Base-by-base conservation (phyloP, 2,329 filamentous ascomycete species). In the Penicillium thymicola region DNA sequence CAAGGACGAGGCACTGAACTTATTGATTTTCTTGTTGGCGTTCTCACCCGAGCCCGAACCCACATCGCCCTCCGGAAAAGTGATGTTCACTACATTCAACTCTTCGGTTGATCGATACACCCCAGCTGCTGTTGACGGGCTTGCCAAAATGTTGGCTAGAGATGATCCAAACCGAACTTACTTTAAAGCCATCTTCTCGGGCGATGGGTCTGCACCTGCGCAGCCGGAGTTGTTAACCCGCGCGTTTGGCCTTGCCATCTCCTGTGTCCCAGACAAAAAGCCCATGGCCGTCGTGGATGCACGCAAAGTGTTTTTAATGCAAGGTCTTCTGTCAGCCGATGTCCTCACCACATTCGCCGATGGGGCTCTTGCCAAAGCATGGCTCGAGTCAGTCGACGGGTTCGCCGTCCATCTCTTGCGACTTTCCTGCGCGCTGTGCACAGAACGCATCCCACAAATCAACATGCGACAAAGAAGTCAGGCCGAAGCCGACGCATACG, bases 111-210 rank as follows among this genome's bases (percentile, higher is more conserved):
- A 99, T 71, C 87, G 88, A 41, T 97, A 97, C 71, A 84, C 96
- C 1, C 92, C 93, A 3, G 86, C 90, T 37, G 94, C 94, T 1
- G 85, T 97, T 18, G 94, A 99, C 71, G 89, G 89, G 46, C 78
- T 97, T 27, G 93, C 94, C 2, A 97, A 97, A 73, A 80, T 99
- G 3, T 81, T 99, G 27, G 93, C 94, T 4, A 84, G 92, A 50
- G 94, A 97, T 70, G 93, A 97, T 65, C 93, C 94, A 0, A 99
- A 99, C 67, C 82, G 94, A 59, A 86, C 86, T 3, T 87, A 89
- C 65, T 97, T 92, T 78, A 89, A 89, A 71, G 81, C 85, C 40
- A 88, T 97, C 10, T 95, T 97, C 67, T 80, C 86, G 21, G 81
- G 87, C 7, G 92, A 96, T 66, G 81, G 85, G 7, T 78, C 78